Base-by-base conservation (phyloP, 139 green algal species). In the Penium margaritaceum region DNA sequence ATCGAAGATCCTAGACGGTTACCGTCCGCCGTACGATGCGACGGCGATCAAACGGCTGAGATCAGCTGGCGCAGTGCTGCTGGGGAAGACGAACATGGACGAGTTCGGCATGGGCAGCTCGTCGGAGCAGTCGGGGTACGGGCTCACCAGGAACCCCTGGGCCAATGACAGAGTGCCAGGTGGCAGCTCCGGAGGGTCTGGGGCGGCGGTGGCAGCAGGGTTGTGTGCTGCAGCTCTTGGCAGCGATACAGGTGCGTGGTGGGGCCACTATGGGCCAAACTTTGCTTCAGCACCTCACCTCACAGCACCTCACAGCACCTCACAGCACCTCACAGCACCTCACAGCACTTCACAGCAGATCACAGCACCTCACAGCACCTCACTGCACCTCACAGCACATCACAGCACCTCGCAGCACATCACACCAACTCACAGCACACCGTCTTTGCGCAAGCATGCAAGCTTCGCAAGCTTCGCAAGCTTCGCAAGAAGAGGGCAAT, bases 51-150 rank as follows among this genome's bases (percentile, higher is more conserved):
- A 34, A 33, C 32, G 30, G 30, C 73, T 98, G 63, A 61, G 68
- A 0, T 66, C 60, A 6, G 90, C 88, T 30, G 94, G 93, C 0
- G 91, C 88, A 1, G 70, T 97, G 17, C 55, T 97, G 15, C 27
- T 98, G 29, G 94, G 94, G 33, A 98, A 99, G 80, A 95, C 89
- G 21, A 98, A 97, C 85, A 87, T 94, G 84, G 94, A 99, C 57
- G 91, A 95, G 74, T 99, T 98, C 77, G 92, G 91, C 54, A 99
- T 99, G 94, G 94, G 94, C 44, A 91, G 78, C 84, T 90, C 81
- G 17, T 97, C 89, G 2, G 94, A 98, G 70, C 90, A 89, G 75
- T 95, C 87, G 0, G 88, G 85, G 0, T 97, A 87, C 78, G 84
- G 95, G 80, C 57, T 86, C 37, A 55, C 32, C 9, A n/a, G n/a